Base-by-base conservation (phyloP, 2,329 filamentous ascomycete genomes). In the Neoscytalidium dimidiatum region DNA sequence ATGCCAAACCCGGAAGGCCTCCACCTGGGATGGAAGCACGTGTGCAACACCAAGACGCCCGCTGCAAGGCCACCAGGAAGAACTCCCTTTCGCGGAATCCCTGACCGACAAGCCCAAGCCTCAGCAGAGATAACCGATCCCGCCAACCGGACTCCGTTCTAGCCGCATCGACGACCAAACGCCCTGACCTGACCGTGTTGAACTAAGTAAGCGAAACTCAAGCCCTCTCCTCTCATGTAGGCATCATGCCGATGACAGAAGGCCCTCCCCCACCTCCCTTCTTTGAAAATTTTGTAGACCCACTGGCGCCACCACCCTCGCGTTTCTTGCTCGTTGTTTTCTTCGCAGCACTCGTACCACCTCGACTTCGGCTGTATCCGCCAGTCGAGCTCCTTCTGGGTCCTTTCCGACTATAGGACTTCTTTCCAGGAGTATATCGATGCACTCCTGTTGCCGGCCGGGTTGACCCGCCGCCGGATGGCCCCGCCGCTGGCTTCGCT, bases 171-270 rank as follows among this genome's bases (percentile, higher is more conserved):
- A 60, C 41, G 26, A 38, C 56, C n/a, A 31, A 33, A n/a, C 56
- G 19, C 41, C 56, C 17, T 23, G 13, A 29, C n/a, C 11, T 44
- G 21, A 21, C 23, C 38, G 11, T 17, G 23, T 46, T 38, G n/a
- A 17, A 17, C 9, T 48, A 41, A 38, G 28, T 33, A 23, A 33
- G 43, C 23, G 14, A 60, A 60, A 46, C 41, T 33, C 21, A 9
- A 21, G 17, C 19, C 35, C n/a, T 64, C 33, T 23, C 38, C n/a
- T 26, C 23, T 75, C 67, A 78, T 23, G 70, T 73, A 17, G 77
- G 77, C 77, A 79, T 79, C 73, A 78, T 75, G 26, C 72, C 73
- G 67, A 79, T 78, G 41, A 73, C 71, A 35, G 68, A 33, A 14
- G 9, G 69, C 19, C 65, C 68, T 19, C 68, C 65, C 28, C 66